Conservation (phyloP, 768 basidiomycete species). For the Mycena haematopus region DNA sequence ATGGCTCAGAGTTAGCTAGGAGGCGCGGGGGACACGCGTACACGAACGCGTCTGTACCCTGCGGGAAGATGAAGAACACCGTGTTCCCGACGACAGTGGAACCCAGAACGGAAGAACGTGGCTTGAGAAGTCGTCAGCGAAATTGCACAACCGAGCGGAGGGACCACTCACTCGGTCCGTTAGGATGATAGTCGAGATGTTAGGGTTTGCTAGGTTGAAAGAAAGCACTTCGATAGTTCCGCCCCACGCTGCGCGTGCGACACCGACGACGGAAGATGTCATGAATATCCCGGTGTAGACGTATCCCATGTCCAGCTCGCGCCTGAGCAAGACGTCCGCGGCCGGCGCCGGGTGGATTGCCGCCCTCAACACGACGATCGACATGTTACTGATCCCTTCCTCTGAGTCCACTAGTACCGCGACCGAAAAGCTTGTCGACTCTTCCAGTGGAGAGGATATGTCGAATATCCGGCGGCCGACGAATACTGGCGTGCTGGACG, state of each 20-base stretch:
- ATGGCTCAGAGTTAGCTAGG: not conserved
- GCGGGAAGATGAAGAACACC: conserved; percentile 14
- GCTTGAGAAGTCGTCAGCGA: conserved; percentile 2
- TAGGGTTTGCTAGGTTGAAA: conserved; percentile 9
- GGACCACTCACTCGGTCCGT: conserved; percentile 15
- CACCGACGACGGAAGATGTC: conserved; percentile 8
- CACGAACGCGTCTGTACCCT: conserved; percentile 8
- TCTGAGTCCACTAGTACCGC: conserved; percentile 7
- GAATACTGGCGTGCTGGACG: not conserved
- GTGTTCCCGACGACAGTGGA: conserved; percentile 16
- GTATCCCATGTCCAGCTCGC: not conserved
- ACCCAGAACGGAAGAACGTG: conserved; percentile 1
- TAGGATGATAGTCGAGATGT: conserved; percentile 1
- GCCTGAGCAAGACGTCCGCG: not conserved
- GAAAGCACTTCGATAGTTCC: conserved; percentile 15
- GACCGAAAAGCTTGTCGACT: not conserved
- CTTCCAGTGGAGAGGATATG: conserved; percentile 19
- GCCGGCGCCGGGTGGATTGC: not conserved
- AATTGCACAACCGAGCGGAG: not conserved
- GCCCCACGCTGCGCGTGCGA: not conserved
- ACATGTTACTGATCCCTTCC: not conserved
- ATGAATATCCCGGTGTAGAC: conserved; percentile 3
- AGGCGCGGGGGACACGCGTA: conserved; percentile 26
- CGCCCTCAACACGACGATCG: not conserved
- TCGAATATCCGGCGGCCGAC: conserved; percentile 8